These are phyloP conservation scores for Rhodotorula taiwanensis DNA, from an alignment of 768 basidiomycete species.

Conservation along the genomic window DNA sequence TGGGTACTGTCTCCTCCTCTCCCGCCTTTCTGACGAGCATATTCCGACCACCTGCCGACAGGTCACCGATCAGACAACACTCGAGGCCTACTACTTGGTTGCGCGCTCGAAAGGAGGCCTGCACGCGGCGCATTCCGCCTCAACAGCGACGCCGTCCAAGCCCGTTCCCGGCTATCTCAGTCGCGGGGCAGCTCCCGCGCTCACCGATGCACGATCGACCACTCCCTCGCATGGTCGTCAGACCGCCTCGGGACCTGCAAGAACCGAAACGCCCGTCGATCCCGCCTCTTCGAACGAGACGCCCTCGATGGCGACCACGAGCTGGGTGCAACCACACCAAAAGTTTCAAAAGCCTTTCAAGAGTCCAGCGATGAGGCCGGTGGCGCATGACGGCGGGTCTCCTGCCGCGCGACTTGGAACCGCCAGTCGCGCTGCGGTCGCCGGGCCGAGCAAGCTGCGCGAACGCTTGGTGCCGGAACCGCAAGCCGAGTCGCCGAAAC, in stretches of 20 bases:
- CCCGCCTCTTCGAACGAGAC: not conserved
- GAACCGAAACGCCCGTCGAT: not conserved
- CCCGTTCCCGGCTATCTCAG: not conserved
- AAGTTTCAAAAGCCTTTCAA: not conserved
- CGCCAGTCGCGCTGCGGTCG: no score
- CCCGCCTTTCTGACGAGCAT: not conserved
- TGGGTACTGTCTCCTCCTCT: not conserved
- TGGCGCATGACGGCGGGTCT: no score
- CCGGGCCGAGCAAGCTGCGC: not conserved
- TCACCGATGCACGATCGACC: not conserved
- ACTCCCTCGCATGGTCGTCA: no score
- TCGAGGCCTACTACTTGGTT: not conserved
- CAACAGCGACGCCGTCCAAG: not conserved
- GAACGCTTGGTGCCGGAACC: not conserved
- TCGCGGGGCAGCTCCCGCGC: not conserved
- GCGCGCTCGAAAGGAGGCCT: no score
- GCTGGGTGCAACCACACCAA: not conserved
- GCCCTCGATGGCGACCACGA: not conserved
- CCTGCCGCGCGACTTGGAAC: no score
- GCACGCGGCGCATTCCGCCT: not conserved
- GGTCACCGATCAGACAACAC: conserved; percentile 10
- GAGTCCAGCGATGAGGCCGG: not conserved
- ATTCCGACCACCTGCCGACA: not conserved
- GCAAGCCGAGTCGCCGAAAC: not conserved
- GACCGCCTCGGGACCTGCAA: not conserved